Base-by-base conservation (phyloP, 2,329 filamentous ascomycete genomes). In the Botryosphaeria agaves region DNA sequence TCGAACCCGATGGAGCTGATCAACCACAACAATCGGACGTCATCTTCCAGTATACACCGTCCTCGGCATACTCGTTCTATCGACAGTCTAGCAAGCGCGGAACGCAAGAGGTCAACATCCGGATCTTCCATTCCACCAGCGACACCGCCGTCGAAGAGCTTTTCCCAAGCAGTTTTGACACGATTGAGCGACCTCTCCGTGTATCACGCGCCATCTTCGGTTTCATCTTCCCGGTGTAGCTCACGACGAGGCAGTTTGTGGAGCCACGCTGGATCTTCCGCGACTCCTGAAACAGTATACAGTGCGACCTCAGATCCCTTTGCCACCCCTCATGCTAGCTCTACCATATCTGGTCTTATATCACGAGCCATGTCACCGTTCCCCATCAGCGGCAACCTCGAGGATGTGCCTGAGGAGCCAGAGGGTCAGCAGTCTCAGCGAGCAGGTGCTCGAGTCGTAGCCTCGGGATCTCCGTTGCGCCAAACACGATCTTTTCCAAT, bases 391-490 rank as follows among this genome's bases (percentile, higher is more conserved):
- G 48, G 47, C 28, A 53, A 57, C 15, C 41, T 62, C 34, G 51
- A 56, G 28, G 53, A 59, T 34, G 57, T 63, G 4, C 57, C 55
- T 1, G 58, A 62, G 38, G 57, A 62, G 35, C 53, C 56, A 27
- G 57, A 59, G 38, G 41, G 37, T n/a, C 32, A 34, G 26, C 33
- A 28, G 18, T 19, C 29, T 15, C 28, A 34, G 7, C 28, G 28
- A 18, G 7, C 28, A 5, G 21, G 4, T 12, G 4, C 7, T 23
- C 3, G 21, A 20, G 11, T 27, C 16, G 5, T 23, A 19, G 31
- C 30, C 26, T 18, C 3, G 26, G 26, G n/a, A 9, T 28, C 26
- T 14, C 9, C 26, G 9, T 12, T 11, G 12, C 4, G 7, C 21
- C n/a, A n/a, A n/a, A n/a, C n/a, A n/a, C n/a, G n/a, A n/a, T n/a